These are phyloP conservation scores for Picea sitchensis DNA, from an alignment of 75 land plant genomes.

Conservation along the genomic window DNA sequence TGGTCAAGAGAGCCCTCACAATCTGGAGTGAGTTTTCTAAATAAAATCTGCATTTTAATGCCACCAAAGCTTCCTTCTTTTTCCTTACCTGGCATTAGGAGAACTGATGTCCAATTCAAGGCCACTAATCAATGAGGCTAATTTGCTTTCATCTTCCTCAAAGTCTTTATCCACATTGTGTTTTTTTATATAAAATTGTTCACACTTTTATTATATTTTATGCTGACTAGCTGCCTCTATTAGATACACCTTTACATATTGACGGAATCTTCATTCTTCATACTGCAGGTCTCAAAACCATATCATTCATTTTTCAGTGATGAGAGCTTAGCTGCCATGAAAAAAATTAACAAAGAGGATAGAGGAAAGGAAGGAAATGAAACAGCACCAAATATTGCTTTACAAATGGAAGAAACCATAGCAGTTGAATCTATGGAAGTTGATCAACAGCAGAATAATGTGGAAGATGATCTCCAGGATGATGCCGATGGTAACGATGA, in stretches of 20 bases:
- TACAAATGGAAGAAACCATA: conserved; percentile 3
- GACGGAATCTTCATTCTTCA: neutral
- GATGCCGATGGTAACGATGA: conserved; percentile 7
- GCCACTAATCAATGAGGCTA: neutral
- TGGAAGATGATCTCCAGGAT: conserved; percentile 11
- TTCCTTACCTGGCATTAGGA: no score
- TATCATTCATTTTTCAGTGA: conserved; percentile 74
- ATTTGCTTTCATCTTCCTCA: neutral
- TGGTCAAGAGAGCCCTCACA: no score
- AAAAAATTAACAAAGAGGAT: conserved; percentile 13
- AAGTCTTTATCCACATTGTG: neutral
- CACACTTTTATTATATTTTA: neutral
- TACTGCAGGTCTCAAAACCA: conserved; percentile 73
- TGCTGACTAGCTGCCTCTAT: neutral
- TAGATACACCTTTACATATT: neutral
- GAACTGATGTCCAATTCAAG: no score
- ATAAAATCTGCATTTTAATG: no score
- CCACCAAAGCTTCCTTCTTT: no score
- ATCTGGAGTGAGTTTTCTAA: no score
- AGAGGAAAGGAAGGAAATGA: conserved; percentile 8
- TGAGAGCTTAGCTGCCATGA: conserved; percentile 51
- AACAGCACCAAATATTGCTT: conserved; percentile 2
- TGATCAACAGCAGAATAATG: conserved; percentile 5
- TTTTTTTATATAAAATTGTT: neutral
- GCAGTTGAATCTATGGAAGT: neutral